Evolutionary conservation across 176 grass and related monocot species (phyloP), one percentile per base, ranked within the genome.

Genomic region (Pontederia crassipes): DNA sequence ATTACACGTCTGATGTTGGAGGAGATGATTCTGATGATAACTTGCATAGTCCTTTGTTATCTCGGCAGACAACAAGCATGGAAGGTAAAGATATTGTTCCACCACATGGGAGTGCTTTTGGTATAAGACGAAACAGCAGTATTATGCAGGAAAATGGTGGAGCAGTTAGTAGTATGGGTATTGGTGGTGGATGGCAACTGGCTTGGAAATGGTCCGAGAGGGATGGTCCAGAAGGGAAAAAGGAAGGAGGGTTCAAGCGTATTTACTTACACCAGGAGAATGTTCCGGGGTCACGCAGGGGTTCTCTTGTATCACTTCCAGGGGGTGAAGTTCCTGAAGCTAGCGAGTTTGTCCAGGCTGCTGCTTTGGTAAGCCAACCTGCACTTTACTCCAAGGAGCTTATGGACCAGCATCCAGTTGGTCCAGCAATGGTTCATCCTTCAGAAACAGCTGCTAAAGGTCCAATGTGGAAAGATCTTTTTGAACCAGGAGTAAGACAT

Each of bases 141-240:
- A 73, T 95, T 56, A 59, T 81, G 71, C 81, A 57, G 49, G 75
- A 70, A 11, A 71, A 64, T 60, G 24, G 49, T 54, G 90, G 82
- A 57, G 82, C 79, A 51, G 77, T 80, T 28, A 95, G 74, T 70
- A 81, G 89, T 75, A 86, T 83, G 59, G 89, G 74, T 13, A 89
- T 95, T 55, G 90, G 90, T 70, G 90, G 90, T 13, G 90, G 90
- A 5, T 95, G 90, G 90, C 85, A 95, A 32, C 73, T 95, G 9
- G 90, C 90, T 47, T 95, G 71, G 67, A 86, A 83, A 83, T 95
- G 90, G 90, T 71, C 85, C 0, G 85, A 95, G 67, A 67, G 29
- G 47, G 79, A 89, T 60, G 77, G 80, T 4, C 54, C 58, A 17
- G 83, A 96, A 59, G 91, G 80, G 67, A 83, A 82, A 40, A 87